These are phyloP conservation scores for Carex littledalei DNA, from an alignment of 176 grass and related monocot species.

Conservation along the genomic window DNA sequence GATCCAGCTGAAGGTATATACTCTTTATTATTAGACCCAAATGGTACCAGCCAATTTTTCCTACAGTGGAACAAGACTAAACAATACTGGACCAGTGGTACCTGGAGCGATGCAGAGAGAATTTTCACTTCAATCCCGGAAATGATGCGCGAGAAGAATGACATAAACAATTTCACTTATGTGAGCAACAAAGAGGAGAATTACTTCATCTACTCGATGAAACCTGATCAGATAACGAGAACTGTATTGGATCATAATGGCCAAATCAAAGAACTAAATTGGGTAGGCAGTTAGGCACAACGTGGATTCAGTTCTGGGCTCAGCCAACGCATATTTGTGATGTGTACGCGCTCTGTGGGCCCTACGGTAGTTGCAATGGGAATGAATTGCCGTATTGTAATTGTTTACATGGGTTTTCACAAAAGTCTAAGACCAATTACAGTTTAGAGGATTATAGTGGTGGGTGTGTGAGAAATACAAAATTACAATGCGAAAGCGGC, in stretches of 20 bases:
- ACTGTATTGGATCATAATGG: constrained; percentile 38
- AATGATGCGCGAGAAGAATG: constrained; percentile 24
- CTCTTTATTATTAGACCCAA: constrained; percentile 59
- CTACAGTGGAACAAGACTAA: constrained; percentile 63
- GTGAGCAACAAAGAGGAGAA: constrained; percentile 31
- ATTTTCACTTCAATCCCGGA: constrained; percentile 42
- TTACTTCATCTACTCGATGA: constrained; percentile 60
- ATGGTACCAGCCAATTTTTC: constrained; percentile 46
- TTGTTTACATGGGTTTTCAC: too few species aligned
- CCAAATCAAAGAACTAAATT: constrained; percentile 49
- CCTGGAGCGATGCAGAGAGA: constrained; percentile 22
- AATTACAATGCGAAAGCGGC: too few species aligned
- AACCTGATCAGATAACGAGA: constrained; percentile 32
- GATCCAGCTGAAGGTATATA: constrained; percentile 60
- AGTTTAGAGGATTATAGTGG: too few species aligned
- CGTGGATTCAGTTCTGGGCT: constrained; percentile 53
- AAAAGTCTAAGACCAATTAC: too few species aligned
- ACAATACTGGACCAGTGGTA: constrained; percentile 48
- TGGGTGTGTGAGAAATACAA: too few species aligned
- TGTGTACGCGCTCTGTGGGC: too few species aligned
- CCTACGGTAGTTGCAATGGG: too few species aligned
- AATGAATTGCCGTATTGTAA: too few species aligned
- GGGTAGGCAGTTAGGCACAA: constrained; percentile 10
- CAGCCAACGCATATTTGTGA: too few species aligned
- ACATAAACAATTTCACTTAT: constrained; percentile 38